phyloP scores from a whole-genome alignment of 129 eudicot species.

The Flaveria trinervia region DNA sequence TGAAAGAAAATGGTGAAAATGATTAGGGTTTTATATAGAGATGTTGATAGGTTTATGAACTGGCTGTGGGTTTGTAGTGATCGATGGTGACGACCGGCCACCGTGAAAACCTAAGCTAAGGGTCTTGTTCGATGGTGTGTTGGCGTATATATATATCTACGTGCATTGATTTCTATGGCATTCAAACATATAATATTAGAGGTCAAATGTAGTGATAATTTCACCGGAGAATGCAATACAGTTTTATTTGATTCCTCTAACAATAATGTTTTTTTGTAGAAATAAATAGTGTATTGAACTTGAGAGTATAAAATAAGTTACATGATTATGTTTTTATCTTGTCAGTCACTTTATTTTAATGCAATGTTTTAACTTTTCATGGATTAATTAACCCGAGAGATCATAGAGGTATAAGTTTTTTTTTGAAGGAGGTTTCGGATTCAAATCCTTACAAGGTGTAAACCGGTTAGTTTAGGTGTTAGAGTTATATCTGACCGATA shows the following conservation, averaged over 20 bases:
- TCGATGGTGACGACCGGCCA: constrained; percentile 32
- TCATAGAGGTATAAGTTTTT: too few species aligned
- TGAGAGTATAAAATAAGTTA: not conserved
- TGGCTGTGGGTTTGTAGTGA: constrained; percentile 32
- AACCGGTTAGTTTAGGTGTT: too few species aligned
- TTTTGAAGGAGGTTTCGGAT: too few species aligned
- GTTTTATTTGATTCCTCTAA: not conserved
- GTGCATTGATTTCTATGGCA: constrained; percentile 22
- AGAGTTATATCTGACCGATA: too few species aligned
- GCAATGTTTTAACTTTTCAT: too few species aligned
- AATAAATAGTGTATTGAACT: too few species aligned
- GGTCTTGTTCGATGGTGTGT: constrained; percentile 21
- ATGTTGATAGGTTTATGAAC: constrained; percentile 9
- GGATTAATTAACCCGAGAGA: too few species aligned
- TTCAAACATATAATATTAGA: not conserved
- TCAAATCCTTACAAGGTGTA: too few species aligned
- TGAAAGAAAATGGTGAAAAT: constrained; percentile 6
- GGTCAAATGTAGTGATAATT: not conserved
- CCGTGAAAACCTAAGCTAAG: constrained; percentile 37
- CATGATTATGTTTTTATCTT: too few species aligned
- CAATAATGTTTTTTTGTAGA: not conserved
- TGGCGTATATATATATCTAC: not conserved
- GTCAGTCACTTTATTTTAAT: too few species aligned
- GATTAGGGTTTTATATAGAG: constrained; percentile 29
- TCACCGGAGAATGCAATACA: not conserved